A percentile compares a stretch with the other conserved stretches of the same genome.
Evolutionary conservation across 2,329 filamentous ascomycete genomes (phyloP).

Genomic region (Colletotrichum camelliae): DNA sequence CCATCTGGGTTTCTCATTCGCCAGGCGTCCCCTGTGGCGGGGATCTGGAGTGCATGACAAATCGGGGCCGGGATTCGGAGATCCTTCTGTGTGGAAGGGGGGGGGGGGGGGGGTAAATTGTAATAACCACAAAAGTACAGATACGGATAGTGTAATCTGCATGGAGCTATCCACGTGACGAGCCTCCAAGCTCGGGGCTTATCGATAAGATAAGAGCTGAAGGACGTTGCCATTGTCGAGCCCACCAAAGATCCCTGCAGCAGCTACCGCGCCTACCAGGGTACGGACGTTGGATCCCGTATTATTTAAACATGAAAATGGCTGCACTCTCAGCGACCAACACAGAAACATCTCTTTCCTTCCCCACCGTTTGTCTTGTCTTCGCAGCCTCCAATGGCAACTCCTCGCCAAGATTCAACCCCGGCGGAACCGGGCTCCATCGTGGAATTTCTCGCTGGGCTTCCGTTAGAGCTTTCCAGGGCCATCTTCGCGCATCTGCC

Average conservation of each 20-base stretch:
- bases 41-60: conserved; percentile 19
- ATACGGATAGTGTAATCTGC: no score
- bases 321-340: not conserved
- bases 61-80: conserved; percentile 10
- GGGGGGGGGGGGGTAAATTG: no score
- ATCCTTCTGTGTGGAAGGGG: no score
- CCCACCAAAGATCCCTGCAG: no score
- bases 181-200: accelerated
- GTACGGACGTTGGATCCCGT: not conserved
- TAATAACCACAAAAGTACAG: no score
- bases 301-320: not conserved
- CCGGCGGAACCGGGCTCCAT: not conserved
- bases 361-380: accelerated
- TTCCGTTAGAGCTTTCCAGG: not conserved
- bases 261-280: no score
- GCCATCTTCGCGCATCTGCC: not conserved
- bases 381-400: not conserved
- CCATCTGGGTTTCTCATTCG: not conserved
- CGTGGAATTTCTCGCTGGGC: not conserved
- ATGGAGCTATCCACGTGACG: not conserved
- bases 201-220: not conserved
- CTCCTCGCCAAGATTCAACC: not conserved
- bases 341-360: no score
- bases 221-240: not conserved
- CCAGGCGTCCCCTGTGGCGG: not conserved